Evolutionary conservation across 2,329 filamentous ascomycete genomes (phyloP), one percentile per base, ranked within the genome.

Genomic region (Ascochyta rabiei): DNA sequence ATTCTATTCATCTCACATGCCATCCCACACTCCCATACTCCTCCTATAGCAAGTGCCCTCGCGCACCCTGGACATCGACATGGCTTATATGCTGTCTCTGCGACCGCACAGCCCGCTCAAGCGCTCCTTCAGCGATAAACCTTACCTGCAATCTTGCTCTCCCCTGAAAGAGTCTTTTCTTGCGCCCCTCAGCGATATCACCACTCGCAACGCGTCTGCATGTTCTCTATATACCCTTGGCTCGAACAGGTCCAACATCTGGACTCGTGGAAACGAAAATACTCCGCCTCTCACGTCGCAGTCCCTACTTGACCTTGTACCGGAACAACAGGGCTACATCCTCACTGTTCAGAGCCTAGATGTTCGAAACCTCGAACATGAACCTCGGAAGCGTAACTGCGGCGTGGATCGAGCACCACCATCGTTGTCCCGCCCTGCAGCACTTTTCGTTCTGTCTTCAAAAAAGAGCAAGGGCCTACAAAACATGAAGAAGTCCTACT

Each of bases 51-150:
- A 57, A 68, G 67, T 63, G 60, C 56, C 53, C 12, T 54, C 53
- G 40, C 54, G 39, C 60, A 53, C 53, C 46, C 39, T 40, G 56
- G 48, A 38, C 33, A 33, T 47, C 52, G 54, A 62, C 42, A 77
- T 77, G 75, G 73, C 74, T 48, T 76, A 71, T 60, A 68, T 76
- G 55, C 68, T 77, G 53, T 74, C 75, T 37, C 66, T 77, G 44
- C 72, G 67, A 30, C 68, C 74, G 15, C 70, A 72, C 40, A 76
- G 71, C 54, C 74, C 75, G 9, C 66, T 77, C 59, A 76, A 77
- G 62, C 73, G 73, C 48, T 75, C 75, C 50, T 76, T 77, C 64
- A 75, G 72, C 62, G 74, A 77, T 59, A 73, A 69, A 47, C 72
- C 71, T 34, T 75, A 71, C 63, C 62, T 74, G 40, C 66, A 63